These are phyloP conservation scores for Monosporozyma aquatica DNA, from an alignment of 805 yeast genomes.

Conservation along the genomic window DNA sequence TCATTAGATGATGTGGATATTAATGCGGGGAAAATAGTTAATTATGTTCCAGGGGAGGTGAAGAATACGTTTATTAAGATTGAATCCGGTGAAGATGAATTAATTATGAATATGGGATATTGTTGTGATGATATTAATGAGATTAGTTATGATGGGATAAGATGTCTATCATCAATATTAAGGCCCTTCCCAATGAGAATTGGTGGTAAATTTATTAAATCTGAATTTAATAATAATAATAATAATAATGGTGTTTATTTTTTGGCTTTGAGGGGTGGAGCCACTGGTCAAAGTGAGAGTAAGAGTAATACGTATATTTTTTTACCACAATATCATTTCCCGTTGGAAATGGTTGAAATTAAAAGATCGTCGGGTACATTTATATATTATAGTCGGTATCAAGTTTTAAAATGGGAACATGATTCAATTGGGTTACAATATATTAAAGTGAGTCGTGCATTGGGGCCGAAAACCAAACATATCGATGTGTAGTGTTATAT, in stretches of 20 bases:
- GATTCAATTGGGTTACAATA: conserved; percentile 32
- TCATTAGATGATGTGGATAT: conserved; percentile 45
- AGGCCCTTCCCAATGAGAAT: conserved; percentile 68
- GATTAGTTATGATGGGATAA: conserved; percentile 40
- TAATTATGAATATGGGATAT: neutral
- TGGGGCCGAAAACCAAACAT: no score
- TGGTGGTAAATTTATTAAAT: conserved; percentile 45
- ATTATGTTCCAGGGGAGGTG: neutral
- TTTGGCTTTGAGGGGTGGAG: no score
- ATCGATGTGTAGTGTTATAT: no score
- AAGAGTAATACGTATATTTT: conserved; percentile 59
- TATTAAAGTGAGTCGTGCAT: conserved; percentile 23
- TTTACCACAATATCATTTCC: conserved; percentile 69
- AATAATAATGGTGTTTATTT: no score
- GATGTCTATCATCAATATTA: conserved; percentile 66
- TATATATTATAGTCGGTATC: conserved; percentile 41
- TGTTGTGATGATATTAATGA: neutral
- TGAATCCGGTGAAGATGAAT: neutral
- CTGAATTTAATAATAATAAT: conserved; percentile 49
- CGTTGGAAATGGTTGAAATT: conserved; percentile 38
- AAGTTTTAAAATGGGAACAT: conserved; percentile 67
- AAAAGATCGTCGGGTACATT: conserved; percentile 49
- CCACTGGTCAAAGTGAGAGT: no score
- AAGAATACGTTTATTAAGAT: neutral
- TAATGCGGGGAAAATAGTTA: neutral